A percentile compares a stretch with the other conserved stretches of the same genome.
Conservation (phyloP, 768 basidiomycete genomes). For the Leccinum olivaceopallidum region DNA sequence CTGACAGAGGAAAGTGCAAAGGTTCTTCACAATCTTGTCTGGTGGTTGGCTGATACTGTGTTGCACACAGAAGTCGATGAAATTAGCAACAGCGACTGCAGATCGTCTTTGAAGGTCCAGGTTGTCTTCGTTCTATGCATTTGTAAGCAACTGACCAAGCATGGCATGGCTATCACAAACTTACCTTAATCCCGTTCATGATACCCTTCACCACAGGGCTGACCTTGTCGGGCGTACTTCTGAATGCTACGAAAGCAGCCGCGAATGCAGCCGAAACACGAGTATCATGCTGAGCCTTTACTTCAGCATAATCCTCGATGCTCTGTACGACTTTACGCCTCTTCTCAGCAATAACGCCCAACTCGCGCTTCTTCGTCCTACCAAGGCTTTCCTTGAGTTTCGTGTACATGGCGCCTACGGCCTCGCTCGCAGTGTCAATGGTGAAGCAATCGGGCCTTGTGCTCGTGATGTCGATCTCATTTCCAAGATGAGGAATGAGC, state of each 20-base stretch:
- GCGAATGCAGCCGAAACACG: conserved; percentile 90
- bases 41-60: conserved; percentile 79
- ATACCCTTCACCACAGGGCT: conserved; percentile 96
- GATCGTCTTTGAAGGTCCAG: conserved; percentile 85
- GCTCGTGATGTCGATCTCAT: conserved; percentile 74
- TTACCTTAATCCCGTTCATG: conserved; percentile 96
- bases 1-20: conserved; percentile 95
- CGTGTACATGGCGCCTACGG: conserved; percentile 69
- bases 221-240: conserved; percentile 86
- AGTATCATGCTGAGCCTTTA: conserved; percentile 83
- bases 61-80: conserved; percentile 81
- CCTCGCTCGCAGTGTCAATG: conserved; percentile 70
- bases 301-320: conserved; percentile 78
- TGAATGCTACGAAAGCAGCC: conserved; percentile 86
- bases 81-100: conserved; percentile 81
- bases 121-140: conserved; percentile 79
- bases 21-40: conserved; percentile 96
- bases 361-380: conserved; percentile 75
- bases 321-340: conserved; percentile 63
- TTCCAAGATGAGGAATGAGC: conserved; percentile 77
- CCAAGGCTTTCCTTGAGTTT: conserved; percentile 75
- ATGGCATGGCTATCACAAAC: conserved; percentile 17
- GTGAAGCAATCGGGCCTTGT: conserved; percentile 69
- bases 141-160: conserved; percentile 8
- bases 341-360: conserved; percentile 74